These are phyloP conservation scores for Ormosia semicastrata DNA, from an alignment of 306 rosid genomes.

Conservation along the genomic window DNA sequence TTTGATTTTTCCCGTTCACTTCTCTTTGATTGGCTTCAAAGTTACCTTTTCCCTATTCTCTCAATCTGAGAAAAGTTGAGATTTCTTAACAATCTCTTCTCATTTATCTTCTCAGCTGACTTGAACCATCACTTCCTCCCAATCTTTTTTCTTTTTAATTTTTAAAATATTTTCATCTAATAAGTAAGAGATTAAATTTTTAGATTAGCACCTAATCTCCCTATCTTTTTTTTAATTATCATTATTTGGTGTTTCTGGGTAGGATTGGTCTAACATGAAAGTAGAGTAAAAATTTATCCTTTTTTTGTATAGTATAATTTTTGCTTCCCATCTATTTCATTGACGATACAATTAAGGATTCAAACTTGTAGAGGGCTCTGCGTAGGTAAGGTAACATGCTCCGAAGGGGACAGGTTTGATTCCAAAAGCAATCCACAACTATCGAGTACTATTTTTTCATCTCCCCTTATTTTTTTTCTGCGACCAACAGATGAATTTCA, in stretches of 20 bases:
- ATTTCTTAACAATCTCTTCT: background rate
- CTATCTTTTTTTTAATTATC: too few species aligned
- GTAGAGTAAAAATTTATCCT: background rate
- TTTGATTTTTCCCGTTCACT: background rate
- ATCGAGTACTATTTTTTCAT: background rate
- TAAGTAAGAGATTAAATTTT: too few species aligned
- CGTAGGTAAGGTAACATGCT: slow-evolving; percentile 14
- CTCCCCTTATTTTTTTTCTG: slow-evolving; percentile 18
- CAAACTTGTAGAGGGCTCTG: background rate
- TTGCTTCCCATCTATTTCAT: background rate
- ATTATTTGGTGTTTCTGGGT: background rate
- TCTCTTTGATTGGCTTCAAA: background rate
- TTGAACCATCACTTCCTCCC: background rate
- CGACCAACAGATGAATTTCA: slow-evolving; percentile 27
- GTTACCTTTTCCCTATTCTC: background rate
- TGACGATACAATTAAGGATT: background rate
- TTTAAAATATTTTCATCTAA: too few species aligned
- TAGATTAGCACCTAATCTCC: too few species aligned
- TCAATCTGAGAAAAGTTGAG: background rate
- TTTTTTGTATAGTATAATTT: too few species aligned
- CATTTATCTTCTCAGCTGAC: background rate
- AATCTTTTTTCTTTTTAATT: too few species aligned
- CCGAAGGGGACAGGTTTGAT: slow-evolving; percentile 24
- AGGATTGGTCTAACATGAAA: background rate
- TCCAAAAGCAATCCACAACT: background rate